These are phyloP conservation scores for Cercospora sojina DNA, from an alignment of 2,329 filamentous ascomycete genomes.

Conservation along the genomic window DNA sequence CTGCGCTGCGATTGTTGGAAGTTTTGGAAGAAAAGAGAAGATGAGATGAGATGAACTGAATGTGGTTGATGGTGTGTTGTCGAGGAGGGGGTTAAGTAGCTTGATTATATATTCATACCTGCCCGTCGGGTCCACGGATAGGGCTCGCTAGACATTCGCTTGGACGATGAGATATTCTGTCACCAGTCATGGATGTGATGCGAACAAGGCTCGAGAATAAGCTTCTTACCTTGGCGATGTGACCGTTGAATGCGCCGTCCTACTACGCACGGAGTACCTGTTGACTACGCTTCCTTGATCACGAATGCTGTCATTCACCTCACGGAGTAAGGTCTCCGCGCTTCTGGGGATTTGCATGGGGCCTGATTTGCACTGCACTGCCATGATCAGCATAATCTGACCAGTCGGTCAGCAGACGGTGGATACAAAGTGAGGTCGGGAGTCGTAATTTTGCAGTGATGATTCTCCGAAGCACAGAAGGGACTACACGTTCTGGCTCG, in stretches of 20 bases:
- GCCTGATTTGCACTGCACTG: background rate
- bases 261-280: background rate
- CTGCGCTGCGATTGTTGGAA: background rate
- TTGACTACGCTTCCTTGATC: background rate
- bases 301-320: background rate
- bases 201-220: background rate
- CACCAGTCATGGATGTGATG: background rate
- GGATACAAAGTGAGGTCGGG: background rate
- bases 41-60: constrained; percentile 4
- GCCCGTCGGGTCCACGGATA: background rate
- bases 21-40: background rate
- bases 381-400: background rate
- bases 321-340: background rate
- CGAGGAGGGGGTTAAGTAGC: background rate
- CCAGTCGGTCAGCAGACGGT: background rate
- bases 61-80: background rate
- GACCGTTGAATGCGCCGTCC: background rate
- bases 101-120: background rate
- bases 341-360: background rate
- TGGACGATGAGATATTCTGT: background rate
- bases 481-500: background rate
- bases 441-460: background rate
- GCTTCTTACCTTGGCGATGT: background rate
- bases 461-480: background rate
- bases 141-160: background rate